A percentile compares a stretch with the other conserved stretches of the same genome.
Evolutionary conservation across 2,329 filamentous ascomycete genomes (phyloP).

Genomic region (Aspergillus sp.): DNA sequence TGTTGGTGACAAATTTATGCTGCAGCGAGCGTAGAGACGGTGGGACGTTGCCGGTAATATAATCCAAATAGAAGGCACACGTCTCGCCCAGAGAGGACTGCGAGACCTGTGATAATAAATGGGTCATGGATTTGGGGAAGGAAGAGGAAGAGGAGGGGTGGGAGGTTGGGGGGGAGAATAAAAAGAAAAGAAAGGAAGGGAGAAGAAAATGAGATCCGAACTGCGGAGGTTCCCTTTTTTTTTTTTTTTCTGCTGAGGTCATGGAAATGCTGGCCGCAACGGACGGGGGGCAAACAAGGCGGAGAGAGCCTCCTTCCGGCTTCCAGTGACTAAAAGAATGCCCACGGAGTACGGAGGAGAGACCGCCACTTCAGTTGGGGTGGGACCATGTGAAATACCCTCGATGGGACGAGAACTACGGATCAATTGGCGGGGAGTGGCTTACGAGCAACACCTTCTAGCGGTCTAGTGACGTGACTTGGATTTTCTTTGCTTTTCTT

Average conservation of each 20-base stretch:
- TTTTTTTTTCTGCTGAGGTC: slow-evolving; percentile 11
- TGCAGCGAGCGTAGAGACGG: slow-evolving; percentile 32
- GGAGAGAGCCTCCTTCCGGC: slow-evolving; percentile 11
- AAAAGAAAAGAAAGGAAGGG: not conserved
- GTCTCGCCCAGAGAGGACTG: slow-evolving; percentile 42
- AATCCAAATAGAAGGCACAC: slow-evolving; percentile 39
- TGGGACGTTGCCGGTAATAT: slow-evolving; percentile 32
- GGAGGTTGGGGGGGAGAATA: not conserved
- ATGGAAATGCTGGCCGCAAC: slow-evolving; percentile 4
- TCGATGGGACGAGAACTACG: not conserved
- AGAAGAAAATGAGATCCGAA: not conserved
- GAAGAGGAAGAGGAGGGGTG: not conserved
- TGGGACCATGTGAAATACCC: not conserved
- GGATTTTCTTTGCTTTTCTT: too few relatives aligned
- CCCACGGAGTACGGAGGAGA: too few relatives aligned
- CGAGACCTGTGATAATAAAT: slow-evolving; percentile 37
- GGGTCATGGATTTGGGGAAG: slow-evolving; percentile 36
- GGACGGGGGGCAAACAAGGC: slow-evolving; percentile 9
- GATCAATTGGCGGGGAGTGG: not conserved
- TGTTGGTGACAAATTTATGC: slow-evolving; percentile 29
- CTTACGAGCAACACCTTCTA: too few relatives aligned
- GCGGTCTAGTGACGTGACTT: too few relatives aligned
- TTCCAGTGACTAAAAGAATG: not conserved
- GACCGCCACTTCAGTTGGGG: not conserved
- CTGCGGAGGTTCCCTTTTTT: not conserved